Evolutionary conservation across 371 early-diverging fungal species (phyloP), one percentile per base, ranked within the genome.

Genomic region (Chytridiales sp.): DNA sequence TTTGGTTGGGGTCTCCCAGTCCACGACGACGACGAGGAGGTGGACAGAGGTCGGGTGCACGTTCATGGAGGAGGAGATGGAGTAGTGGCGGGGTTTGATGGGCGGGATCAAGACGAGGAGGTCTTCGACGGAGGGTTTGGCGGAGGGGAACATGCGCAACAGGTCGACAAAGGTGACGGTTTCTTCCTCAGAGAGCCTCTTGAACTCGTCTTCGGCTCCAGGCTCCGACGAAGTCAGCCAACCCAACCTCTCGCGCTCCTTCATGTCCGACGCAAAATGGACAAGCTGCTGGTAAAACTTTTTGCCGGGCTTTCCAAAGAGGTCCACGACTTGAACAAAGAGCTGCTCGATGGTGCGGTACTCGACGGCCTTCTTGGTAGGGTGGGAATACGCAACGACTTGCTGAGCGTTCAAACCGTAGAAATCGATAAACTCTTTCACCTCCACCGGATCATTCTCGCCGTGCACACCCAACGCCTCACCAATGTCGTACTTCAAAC

Each of bases 61-160:
- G 73, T 82, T 86, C 69, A 87, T 84, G 21, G 91, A 86, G 13
- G 94, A 93, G 6, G 96, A 88, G 65, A 95, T 95, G 21, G 94
- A 93, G 82, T 95, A 95, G 65, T 93, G 94, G 56, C 96, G 87
- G 46, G 94, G 93, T 78, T 94, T 93, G 83, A 94, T 91, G 46
- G 83, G 76, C 3, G 94, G 82, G 55, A 95, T 76, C 59, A 87
- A 69, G 44, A 74, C 73, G 19, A 88, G 80, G 48, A 95, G 77
- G 46, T 83, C 82, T 41, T 83, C 80, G 42, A 92, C 66, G 44
- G 86, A 66, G 13, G 92, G 92, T 47, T 83, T 84, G 38, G 90
- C 91, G 27, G 93, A 89, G 2, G 86, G 79, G 78, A 92, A 94
- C 77, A 89, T 91, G 34, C 81, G 80, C 61, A 95, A 77, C 38